phyloP scores from a whole-genome alignment of 2,329 filamentous ascomycete genomes.

The Hypoxylon sp. region DNA sequence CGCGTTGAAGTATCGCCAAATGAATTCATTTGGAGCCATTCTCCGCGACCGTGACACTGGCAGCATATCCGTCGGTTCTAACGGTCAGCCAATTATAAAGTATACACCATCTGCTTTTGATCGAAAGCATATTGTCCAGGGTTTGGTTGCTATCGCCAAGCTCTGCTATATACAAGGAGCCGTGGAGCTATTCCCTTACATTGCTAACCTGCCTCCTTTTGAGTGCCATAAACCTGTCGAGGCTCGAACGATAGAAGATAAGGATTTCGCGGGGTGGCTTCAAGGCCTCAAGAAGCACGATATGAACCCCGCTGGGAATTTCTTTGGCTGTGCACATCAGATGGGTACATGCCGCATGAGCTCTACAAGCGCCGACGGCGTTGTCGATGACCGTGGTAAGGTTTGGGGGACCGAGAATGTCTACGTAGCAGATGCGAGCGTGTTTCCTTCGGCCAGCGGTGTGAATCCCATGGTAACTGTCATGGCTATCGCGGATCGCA shows the following conservation, averaged over 20 bases:
- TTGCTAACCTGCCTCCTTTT: constrained; percentile 73
- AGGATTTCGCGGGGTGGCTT: constrained; percentile 70
- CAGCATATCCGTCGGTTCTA: constrained; percentile 75
- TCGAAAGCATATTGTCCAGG: constrained; percentile 75
- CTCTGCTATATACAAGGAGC: constrained; percentile 82
- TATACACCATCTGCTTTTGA: constrained; percentile 80
- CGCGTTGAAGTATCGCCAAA: constrained; percentile 65
- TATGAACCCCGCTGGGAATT: constrained; percentile 62
- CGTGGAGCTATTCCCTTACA: constrained; percentile 74
- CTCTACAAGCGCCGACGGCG: constrained; percentile 59
- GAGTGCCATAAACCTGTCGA: constrained; percentile 43
- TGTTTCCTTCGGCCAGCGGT: constrained; percentile 78
- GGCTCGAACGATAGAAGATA: constrained; percentile 60
- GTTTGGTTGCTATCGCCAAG: constrained; percentile 75
- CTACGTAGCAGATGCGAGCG: constrained; percentile 78
- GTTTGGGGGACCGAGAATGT: constrained; percentile 75
- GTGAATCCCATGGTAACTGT: constrained; percentile 83
- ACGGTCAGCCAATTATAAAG: constrained; percentile 70
- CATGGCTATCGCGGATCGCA: constrained; percentile 75
- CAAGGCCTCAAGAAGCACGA: constrained; percentile 55
- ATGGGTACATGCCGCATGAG: constrained; percentile 83
- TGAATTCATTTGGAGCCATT: constrained; percentile 74
- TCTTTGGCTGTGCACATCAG: constrained; percentile 76
- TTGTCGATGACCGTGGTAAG: constrained; percentile 62
- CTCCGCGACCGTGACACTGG: constrained; percentile 80